Evolutionary conservation across 192 early-diverging fungal species (phyloP), one percentile per base, ranked within the genome.

Genomic region (Entomortierella beljakovae): DNA sequence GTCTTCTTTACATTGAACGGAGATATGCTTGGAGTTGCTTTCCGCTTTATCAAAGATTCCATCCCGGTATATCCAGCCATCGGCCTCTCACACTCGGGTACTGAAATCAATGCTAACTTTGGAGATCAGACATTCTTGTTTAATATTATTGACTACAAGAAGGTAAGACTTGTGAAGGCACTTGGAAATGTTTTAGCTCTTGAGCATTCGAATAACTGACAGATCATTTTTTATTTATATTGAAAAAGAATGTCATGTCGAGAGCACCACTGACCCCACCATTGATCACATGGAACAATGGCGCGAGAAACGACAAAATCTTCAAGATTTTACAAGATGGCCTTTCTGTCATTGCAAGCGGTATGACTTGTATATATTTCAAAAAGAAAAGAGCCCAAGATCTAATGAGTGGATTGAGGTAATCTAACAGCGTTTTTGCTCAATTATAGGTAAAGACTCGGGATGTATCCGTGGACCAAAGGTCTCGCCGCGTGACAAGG

Each of bases 91-190:
- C 67, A 79, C 18, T 60, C 75, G n/a, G 75, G 75, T 6, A 79
- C 75, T 0, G 75, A 65, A 53, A 70, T 79, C 57, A 79, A 79
- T 60, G 75, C 75, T 68, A 79, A 79, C 57, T 79, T 79, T 70
- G 75, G 75, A 3, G 75, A 79, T 33, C 75, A 79, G 46, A 79
- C 75, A 10, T 79, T 79, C 62, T 31, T 70, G 62, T 79, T 79
- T 29, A 64, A 79, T 23, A 79, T 79, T 65, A 61, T 70, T 28
- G 67, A 64, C 15, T 79, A 79, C 42, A 79, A 70, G 62, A 79
- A 79, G 72, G 72, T 76, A 68, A 40, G 13, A 34, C 35, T 50
- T 26, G 3, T 26, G 11, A 25, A 7, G 15, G 33, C 2, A 13
- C 1, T 18, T 11, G 42, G 18, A 43, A 43, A 43, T 43, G 15